These are phyloP conservation scores for Gloeophyllum trabeum DNA, from an alignment of 768 basidiomycete species.

Conservation along the genomic window DNA sequence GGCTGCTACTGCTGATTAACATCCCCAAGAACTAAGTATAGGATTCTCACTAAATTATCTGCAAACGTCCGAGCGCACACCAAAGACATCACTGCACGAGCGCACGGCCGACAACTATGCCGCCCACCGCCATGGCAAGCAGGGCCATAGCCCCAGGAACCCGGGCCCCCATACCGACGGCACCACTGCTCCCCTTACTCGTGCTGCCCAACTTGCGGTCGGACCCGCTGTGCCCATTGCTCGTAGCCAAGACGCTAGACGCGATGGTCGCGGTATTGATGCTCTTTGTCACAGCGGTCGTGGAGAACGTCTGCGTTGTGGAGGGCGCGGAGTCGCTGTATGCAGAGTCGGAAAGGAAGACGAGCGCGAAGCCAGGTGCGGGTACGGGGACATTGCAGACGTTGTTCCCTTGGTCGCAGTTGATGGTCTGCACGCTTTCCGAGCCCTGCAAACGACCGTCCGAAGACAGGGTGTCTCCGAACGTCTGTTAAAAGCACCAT, in stretches of 20 bases:
- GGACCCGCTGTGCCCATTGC: slow-evolving; percentile 42
- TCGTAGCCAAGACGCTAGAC: slow-evolving; percentile 42
- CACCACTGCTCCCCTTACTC: slow-evolving; percentile 16
- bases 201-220: slow-evolving; percentile 24
- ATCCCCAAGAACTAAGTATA: too few species aligned
- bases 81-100: not conserved
- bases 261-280: slow-evolving; percentile 46
- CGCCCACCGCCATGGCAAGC: slow-evolving; percentile 1
- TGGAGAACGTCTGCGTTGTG: slow-evolving; percentile 38
- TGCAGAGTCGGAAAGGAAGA: slow-evolving; percentile 46
- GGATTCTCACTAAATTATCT: too few species aligned
- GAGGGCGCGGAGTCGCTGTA: slow-evolving; percentile 21
- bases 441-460: slow-evolving; percentile 58
- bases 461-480: slow-evolving; percentile 46
- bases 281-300: slow-evolving; percentile 45
- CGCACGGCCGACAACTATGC: not conserved
- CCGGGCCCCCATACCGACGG: slow-evolving; percentile 10
- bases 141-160: slow-evolving; percentile 3
- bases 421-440: slow-evolving; percentile 42
- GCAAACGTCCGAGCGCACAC: too few species aligned
- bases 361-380: slow-evolving; percentile 66
- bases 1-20: too few species aligned
- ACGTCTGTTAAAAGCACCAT: slow-evolving; percentile 43
- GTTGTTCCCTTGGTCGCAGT: slow-evolving; percentile 42
- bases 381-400: slow-evolving; percentile 50